Evolutionary conservation across 2,329 filamentous ascomycete species (phyloP), one percentile per base, ranked within the genome.

Genomic region (Aspergillus pseudotamarii): DNA sequence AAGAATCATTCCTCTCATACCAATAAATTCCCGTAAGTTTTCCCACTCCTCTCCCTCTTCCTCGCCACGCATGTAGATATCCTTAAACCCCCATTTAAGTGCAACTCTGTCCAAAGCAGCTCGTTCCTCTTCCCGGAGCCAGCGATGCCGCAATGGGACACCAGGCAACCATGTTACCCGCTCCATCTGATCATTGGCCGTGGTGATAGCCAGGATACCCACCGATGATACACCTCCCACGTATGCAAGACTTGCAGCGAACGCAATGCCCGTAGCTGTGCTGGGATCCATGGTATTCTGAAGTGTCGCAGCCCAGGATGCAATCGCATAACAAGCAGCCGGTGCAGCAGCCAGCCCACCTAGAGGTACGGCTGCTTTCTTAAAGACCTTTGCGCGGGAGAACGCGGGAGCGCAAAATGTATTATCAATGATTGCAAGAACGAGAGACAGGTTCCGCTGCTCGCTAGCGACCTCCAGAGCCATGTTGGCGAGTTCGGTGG

Each of bases 11-110:
- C 91, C 91, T 73, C 91, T 89, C 72, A 91, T 85, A 43, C 91
- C 88, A 71, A 93, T 88, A 79, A 93, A 95, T 79, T 97, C 92
- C 69, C 89, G 88, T 66, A 99, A 82, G 36, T 86, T 87, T 71
- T 96, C 90, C 92, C 95, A 99, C 66, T 97, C 94, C 59, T 88
- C 85, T 0, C 95, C 94, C 68, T 93, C 91, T 79, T 99, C 95
- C 75, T 97, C 93, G 1, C 95, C 95, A 73, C 91, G 86, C 75
- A 89, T 88, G 81, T 87, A 89, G 32, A 83, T 79, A 75, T 97
- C 92, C 71, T 90, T 90, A 79, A 97, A 99, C 0, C 95, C 95
- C 92, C 95, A 99, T 0, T 92, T 90, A 68, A 89, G 87, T 0
- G 94, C 93, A 62, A 99, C 87, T 73, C 87, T 89, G 80, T 99